These are phyloP conservation scores for Penicillium arizonense DNA, from an alignment of 495 filamentous ascomycete species.

Conservation along the genomic window DNA sequence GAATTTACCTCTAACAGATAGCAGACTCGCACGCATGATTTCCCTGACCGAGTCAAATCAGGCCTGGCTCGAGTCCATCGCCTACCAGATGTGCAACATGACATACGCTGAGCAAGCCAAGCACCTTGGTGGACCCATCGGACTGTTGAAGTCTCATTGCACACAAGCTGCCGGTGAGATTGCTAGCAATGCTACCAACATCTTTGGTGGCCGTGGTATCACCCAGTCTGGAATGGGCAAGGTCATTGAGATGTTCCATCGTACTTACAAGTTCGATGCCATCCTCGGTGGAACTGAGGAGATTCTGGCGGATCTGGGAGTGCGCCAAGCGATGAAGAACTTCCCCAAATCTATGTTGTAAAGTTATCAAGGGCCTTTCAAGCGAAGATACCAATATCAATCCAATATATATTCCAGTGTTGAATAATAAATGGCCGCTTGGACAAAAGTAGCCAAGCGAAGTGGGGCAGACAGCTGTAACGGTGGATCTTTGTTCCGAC, in stretches of 20 bases:
- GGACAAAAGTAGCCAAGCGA: neutral
- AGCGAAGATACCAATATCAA: neutral
- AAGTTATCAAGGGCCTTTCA: neutral
- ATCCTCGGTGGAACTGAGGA: conserved; percentile 86
- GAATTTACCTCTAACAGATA: conserved; percentile 1
- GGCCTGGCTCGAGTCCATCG: conserved; percentile 80
- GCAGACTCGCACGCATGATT: conserved; percentile 80
- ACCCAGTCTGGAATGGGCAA: conserved; percentile 83
- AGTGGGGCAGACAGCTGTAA: conserved; percentile 2
- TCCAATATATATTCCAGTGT: neutral
- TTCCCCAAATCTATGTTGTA: conserved; percentile 84
- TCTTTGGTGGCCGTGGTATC: conserved; percentile 79
- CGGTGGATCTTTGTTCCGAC: conserved; percentile 1
- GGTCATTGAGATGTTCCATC: conserved; percentile 76
- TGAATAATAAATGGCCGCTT: neutral
- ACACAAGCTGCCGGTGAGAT: conserved; percentile 79
- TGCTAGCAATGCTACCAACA: conserved; percentile 79
- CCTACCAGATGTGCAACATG: conserved; percentile 88
- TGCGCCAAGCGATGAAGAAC: conserved; percentile 75
- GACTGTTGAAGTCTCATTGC: conserved; percentile 73
- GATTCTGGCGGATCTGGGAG: conserved; percentile 77
- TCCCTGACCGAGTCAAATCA: conserved; percentile 77
- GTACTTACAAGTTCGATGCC: conserved; percentile 86
- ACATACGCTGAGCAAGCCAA: conserved; percentile 73
- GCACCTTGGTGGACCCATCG: conserved; percentile 77